A percentile compares a stretch with the other conserved stretches of the same genome.
phyloP scores from a whole-genome alignment of 2,329 filamentous ascomycete species.

The Beauveria scarabaeidicola region DNA sequence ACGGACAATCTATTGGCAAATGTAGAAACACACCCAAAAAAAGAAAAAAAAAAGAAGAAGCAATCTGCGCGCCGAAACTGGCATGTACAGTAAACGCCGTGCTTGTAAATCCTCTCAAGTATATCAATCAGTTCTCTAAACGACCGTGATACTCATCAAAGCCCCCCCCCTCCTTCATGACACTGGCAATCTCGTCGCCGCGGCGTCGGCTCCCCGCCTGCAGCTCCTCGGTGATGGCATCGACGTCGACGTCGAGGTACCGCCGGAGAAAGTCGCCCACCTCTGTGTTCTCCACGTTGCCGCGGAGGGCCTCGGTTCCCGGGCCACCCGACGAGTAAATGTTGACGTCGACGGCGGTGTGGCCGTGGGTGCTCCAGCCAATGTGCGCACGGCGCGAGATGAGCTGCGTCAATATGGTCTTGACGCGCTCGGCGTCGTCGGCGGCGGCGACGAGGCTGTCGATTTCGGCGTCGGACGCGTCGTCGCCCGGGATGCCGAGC shows the following conservation, averaged over 20 bases:
- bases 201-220: constrained; percentile 40
- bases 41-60: not conserved
- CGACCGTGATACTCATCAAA: constrained; percentile 6
- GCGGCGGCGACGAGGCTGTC: constrained; percentile 52
- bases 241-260: constrained; percentile 74
- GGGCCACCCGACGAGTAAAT: constrained; percentile 75
- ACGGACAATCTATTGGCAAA: not conserved
- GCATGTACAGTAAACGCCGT: not conserved
- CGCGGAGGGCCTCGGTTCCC: constrained; percentile 55
- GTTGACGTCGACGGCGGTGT: constrained; percentile 91
- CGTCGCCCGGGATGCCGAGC: constrained; percentile 59
- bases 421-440: constrained; percentile 44
- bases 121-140: not conserved
- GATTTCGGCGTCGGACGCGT: constrained; percentile 66
- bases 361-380: constrained; percentile 91
- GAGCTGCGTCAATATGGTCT: constrained; percentile 67
- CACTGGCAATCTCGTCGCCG: constrained; percentile 2
- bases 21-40: not conserved
- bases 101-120: too few species aligned
- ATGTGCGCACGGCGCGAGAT: constrained; percentile 80
- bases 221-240: constrained; percentile 68
- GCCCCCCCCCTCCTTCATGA: not conserved
- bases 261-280: constrained; percentile 72
- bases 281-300: constrained; percentile 94
- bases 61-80: not conserved